phyloP scores from a whole-genome alignment of 2,329 filamentous ascomycete genomes.

The Sporothrix dimorphospora region DNA sequence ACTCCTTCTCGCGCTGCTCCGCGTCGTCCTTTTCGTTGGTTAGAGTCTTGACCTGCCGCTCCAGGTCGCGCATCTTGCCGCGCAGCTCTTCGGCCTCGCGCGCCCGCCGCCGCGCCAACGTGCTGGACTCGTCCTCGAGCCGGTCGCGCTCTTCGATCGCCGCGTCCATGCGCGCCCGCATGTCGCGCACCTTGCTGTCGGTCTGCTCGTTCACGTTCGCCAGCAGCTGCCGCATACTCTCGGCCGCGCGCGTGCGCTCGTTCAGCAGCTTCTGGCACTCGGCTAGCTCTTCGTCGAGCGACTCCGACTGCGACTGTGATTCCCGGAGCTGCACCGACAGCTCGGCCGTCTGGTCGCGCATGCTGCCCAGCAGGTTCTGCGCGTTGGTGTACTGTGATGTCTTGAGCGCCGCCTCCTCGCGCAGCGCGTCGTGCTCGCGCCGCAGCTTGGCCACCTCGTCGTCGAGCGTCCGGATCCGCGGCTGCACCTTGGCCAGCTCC shows the following conservation, averaged over 20 bases:
- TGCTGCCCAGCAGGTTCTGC: constrained; percentile 83
- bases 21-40: constrained; percentile 78
- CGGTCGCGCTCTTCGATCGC: constrained; percentile 93
- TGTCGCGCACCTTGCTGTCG: constrained; percentile 81
- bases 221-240: constrained; percentile 90
- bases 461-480: constrained; percentile 68
- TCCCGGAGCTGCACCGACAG: constrained; percentile 91
- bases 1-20: constrained; percentile 72
- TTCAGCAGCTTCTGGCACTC: constrained; percentile 85
- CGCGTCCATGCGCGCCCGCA: constrained; percentile 84
- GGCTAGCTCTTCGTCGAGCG: constrained; percentile 85
- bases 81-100: constrained; percentile 88
- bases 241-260: constrained; percentile 87
- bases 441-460: constrained; percentile 70
- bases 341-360: constrained; percentile 91
- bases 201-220: constrained; percentile 83
- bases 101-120: constrained; percentile 72
- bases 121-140: constrained; percentile 86
- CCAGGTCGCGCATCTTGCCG: constrained; percentile 75
- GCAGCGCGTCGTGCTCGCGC: constrained; percentile 67
- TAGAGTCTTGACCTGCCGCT: constrained; percentile 72
- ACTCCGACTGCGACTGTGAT: constrained; percentile 77
- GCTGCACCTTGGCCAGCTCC: constrained; percentile 69
- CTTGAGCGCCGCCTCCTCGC: constrained; percentile 83
- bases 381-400: constrained; percentile 82